These are phyloP conservation scores for Bondarzewia mesenterica DNA, from an alignment of 1,284 basidiomycete genomes.

Conservation along the genomic window DNA sequence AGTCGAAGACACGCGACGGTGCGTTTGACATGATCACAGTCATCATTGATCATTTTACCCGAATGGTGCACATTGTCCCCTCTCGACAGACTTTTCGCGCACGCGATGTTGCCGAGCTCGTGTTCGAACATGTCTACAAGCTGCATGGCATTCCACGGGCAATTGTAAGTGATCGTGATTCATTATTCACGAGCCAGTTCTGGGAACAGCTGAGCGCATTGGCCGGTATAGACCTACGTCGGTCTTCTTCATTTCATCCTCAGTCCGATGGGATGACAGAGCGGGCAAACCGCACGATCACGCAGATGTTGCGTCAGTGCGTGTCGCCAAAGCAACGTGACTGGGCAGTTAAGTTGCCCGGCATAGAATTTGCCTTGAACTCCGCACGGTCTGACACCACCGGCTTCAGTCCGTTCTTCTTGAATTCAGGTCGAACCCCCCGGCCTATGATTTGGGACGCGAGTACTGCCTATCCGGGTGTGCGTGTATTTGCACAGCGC, in stretches of 20 bases:
- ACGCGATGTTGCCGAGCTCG: constrained; percentile 28
- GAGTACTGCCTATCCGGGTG: constrained; percentile 18
- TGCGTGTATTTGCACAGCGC: constrained; percentile 16
- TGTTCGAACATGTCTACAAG: constrained; percentile 30
- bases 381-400: constrained; percentile 24
- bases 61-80: constrained; percentile 25
- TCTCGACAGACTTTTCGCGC: constrained; percentile 22
- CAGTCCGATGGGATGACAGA: constrained; percentile 34
- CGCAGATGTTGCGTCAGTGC: constrained; percentile 29
- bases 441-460: constrained; percentile 23
- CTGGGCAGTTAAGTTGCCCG: constrained; percentile 28
- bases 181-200: constrained; percentile 33
- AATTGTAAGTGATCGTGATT: constrained; percentile 35
- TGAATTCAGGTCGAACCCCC: constrained; percentile 27
- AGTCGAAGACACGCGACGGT: constrained; percentile 19
- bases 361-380: constrained; percentile 24
- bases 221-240: constrained; percentile 24
- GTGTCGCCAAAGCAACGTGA: constrained; percentile 25
- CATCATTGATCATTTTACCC: constrained; percentile 26
- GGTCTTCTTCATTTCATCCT: constrained; percentile 38
- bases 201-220: constrained; percentile 30
- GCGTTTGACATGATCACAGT: constrained; percentile 23
- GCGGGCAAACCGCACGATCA: constrained; percentile 29
- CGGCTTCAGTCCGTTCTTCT: constrained; percentile 26
- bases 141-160: constrained; percentile 30